Percentiles rank a stretch among this genome's conserved stretches.
Evolutionary conservation across 495 filamentous ascomycete genomes (phyloP).

Genomic region (Trichoderma parareesei): DNA sequence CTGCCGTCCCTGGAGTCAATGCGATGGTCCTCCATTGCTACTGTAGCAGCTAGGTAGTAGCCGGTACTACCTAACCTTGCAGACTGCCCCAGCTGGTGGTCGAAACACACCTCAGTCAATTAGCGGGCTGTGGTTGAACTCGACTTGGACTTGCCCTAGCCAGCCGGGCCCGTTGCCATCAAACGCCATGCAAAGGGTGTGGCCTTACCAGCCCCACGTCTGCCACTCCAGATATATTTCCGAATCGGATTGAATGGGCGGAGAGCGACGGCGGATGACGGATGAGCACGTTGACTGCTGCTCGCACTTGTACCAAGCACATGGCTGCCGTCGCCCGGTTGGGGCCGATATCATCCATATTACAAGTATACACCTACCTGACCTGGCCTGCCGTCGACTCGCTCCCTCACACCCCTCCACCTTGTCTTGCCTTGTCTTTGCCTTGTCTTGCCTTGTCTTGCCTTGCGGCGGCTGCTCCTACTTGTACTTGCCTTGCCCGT

Average conservation of each 20-base stretch:
- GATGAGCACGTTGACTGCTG: constrained; percentile 9
- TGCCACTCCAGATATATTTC: constrained; percentile 13
- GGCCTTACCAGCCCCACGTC: constrained; percentile 10
- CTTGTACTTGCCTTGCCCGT: background rate
- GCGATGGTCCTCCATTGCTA: background rate
- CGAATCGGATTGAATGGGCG: constrained; percentile 12
- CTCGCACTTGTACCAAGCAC: background rate
- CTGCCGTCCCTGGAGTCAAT: constrained; percentile 13
- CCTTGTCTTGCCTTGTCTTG: too few relatives aligned
- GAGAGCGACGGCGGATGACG: constrained; percentile 13
- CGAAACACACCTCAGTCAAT: constrained; percentile 11
- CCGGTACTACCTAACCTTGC: too few relatives aligned
- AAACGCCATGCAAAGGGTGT: constrained; percentile 1
- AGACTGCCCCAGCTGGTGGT: constrained; percentile 8
- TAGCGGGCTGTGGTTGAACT: constrained; percentile 10
- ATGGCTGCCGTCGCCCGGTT: background rate
- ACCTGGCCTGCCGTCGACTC: background rate
- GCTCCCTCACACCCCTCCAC: constrained; percentile 6
- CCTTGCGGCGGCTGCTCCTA: background rate
- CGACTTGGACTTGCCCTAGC: background rate
- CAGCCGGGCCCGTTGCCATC: background rate
- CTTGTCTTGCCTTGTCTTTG: background rate
- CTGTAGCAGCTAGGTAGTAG: background rate
- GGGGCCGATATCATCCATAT: background rate
- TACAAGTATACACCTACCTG: background rate